phyloP scores from a whole-genome alignment of 2,329 filamentous ascomycete genomes.

The Akanthomyces lecanii region DNA sequence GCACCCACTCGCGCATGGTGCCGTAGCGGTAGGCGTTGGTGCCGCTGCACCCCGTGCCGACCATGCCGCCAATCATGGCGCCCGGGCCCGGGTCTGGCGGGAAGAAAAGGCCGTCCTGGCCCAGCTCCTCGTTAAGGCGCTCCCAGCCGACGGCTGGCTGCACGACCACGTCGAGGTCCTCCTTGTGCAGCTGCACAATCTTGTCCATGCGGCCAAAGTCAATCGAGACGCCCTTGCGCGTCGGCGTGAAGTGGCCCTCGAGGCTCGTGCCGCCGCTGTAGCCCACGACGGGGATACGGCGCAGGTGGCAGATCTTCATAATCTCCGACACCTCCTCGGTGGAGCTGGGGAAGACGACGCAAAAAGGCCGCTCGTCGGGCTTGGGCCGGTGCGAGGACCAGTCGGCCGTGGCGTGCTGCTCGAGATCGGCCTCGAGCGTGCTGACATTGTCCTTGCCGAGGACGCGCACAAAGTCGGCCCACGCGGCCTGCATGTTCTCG shows the following conservation, averaged over 20 bases:
- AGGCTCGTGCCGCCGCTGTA: constrained; percentile 87
- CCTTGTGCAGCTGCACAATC: constrained; percentile 71
- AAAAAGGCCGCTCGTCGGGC: constrained; percentile 52
- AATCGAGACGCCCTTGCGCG: constrained; percentile 76
- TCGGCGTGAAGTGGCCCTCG: constrained; percentile 84
- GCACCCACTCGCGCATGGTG: constrained; percentile 92
- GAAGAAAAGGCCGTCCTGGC: constrained; percentile 76
- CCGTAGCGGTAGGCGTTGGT: constrained; percentile 92
- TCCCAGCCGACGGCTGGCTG: constrained; percentile 87
- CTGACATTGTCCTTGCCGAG: constrained; percentile 63
- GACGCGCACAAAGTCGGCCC: constrained; percentile 63
- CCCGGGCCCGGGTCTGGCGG: constrained; percentile 88
- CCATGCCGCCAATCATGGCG: constrained; percentile 88
- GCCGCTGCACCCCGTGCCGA: constrained; percentile 68
- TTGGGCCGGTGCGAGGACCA: constrained; percentile 58
- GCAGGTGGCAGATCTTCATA: constrained; percentile 81
- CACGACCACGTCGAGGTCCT: constrained; percentile 71
- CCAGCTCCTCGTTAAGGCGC: constrained; percentile 71
- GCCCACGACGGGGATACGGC: constrained; percentile 78
- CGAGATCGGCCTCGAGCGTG: constrained; percentile 52
- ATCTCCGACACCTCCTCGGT: constrained; percentile 83
- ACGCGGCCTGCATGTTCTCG: constrained; percentile 63
- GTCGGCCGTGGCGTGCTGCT: constrained; percentile 54
- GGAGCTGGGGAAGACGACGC: constrained; percentile 70
- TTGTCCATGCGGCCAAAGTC: constrained; percentile 85